A percentile compares a stretch with the other conserved stretches of the same genome.
phyloP scores from a whole-genome alignment of 345 rosid genomes.

The Cardamine occulta region DNA sequence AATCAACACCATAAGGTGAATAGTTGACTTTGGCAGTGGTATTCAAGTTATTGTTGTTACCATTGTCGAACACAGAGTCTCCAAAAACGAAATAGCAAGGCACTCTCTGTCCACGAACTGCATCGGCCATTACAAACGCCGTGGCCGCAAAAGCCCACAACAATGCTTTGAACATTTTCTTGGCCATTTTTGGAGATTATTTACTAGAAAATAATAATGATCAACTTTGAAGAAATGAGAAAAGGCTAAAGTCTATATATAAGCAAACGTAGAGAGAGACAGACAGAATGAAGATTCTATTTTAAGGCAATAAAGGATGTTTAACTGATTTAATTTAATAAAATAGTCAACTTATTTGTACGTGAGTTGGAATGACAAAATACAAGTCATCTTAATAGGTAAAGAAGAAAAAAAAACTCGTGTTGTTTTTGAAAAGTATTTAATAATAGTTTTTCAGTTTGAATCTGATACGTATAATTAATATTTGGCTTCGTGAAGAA shows the following conservation, averaged over 20 bases:
- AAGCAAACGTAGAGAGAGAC: neutral
- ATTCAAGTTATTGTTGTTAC: slow-evolving; percentile 56
- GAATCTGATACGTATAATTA: slow-evolving; percentile 15
- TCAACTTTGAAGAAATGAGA: slow-evolving; percentile 15
- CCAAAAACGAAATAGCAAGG: slow-evolving; percentile 77
- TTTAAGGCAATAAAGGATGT: slow-evolving; percentile 18
- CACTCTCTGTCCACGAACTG: slow-evolving; percentile 37
- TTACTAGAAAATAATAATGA: neutral
- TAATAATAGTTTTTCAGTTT: neutral
- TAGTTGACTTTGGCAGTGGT: slow-evolving; percentile 57
- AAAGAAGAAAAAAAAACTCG: neutral
- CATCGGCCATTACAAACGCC: slow-evolving; percentile 16
- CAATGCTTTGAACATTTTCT: slow-evolving; percentile 22
- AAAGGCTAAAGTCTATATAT: slow-evolving; percentile 11
- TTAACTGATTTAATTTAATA: neutral
- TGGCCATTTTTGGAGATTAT: slow-evolving; percentile 9
- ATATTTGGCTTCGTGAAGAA: neutral
- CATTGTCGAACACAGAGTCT: slow-evolving; percentile 62
- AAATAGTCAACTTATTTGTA: neutral
- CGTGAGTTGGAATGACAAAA: slow-evolving; percentile 24
- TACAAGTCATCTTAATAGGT: slow-evolving; percentile 2
- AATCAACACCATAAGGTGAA: slow-evolving; percentile 67
- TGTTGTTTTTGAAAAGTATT: neutral
- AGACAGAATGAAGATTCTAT: slow-evolving; percentile 17
- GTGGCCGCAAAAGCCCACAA: slow-evolving; percentile 12